Base-by-base conservation (phyloP, 331 rosid species). In the Saraca asoca region DNA sequence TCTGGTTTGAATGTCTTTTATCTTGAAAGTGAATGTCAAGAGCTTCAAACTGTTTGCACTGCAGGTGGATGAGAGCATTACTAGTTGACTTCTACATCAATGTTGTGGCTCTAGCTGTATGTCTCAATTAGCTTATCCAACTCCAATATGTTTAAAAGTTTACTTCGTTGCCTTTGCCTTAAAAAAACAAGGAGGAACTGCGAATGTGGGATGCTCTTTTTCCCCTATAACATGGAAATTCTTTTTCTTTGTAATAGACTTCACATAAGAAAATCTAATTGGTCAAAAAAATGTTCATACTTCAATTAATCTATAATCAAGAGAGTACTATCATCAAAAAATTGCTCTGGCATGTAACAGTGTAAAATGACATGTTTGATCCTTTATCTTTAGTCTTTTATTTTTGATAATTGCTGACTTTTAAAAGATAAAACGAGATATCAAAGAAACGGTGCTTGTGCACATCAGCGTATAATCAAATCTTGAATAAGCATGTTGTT, bases 31-130 rank as follows among this genome's bases (percentile, higher is more conserved):
- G 67, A 53, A 64, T 53, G 46, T 69, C 35, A 69, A 29, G 34
- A 66, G 43, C 69, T 79, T 16, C 74, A 50, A 75, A 78, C 42
- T 57, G n/a, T 71, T 81, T 82, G 74, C 85, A 92, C 81, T 82
- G 74, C 85, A 92, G 98, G 77, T 89, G 93, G 96, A 73, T 80
- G 93, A 5, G n/a, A 17, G 87, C 96, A 71, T 85, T 91, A 35
- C 81, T 85, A 5, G n/a, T 92, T 53, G 91, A 89, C 82, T 92
- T 87, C 83, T 89, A 75, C 68, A 64, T 87, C 87, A 82, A 85
- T 74, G 89, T 81, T 42, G 65, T 70, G 64, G 89, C 89, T 62
- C 50, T 92, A 62, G 82, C 91, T 16, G 98, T 89, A 85, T 63
- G 95, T 77, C 58, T 49, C 66, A 3, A 43, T 58, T 63, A 51